These are phyloP conservation scores for Strobilomyces confusus DNA, from an alignment of 768 basidiomycete species.

Conservation along the genomic window DNA sequence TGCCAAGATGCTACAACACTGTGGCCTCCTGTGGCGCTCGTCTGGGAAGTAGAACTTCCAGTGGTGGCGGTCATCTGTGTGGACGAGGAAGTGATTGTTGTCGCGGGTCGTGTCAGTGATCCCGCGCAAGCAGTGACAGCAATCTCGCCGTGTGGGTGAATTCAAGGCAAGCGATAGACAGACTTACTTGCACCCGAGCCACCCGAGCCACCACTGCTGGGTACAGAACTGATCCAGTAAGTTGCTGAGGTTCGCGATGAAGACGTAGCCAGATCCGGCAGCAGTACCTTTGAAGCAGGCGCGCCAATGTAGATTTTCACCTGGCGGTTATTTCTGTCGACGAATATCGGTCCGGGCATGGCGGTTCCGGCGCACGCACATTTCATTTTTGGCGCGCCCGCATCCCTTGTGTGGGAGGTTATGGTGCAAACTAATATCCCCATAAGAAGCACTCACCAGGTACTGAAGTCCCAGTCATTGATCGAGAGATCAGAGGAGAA, in stretches of 20 bases:
- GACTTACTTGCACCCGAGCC: slow-evolving; percentile 64
- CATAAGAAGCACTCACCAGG: slow-evolving; percentile 22
- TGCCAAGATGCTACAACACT: slow-evolving; percentile 48
- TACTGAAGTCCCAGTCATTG: slow-evolving; percentile 46
- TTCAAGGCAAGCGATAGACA: neutral
- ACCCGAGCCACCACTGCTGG: slow-evolving; percentile 44
- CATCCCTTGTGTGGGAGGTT: slow-evolving; percentile 33
- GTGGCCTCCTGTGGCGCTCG: slow-evolving; percentile 37
- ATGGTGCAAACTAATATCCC: neutral
- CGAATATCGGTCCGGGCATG: neutral
- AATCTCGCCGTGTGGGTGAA: neutral
- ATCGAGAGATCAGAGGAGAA: neutral
- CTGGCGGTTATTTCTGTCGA: slow-evolving; percentile 9
- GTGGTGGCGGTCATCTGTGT: slow-evolving; percentile 8
- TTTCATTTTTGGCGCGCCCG: slow-evolving; percentile 44
- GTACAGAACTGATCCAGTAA: slow-evolving; percentile 37
- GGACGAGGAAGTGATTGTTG: slow-evolving; percentile 18
- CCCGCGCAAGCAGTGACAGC: slow-evolving; percentile 24
- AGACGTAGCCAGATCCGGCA: slow-evolving; percentile 39
- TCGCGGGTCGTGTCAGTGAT: neutral
- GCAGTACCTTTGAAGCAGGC: slow-evolving; percentile 39
- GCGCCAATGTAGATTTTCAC: slow-evolving; percentile 44
- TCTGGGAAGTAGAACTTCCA: slow-evolving; percentile 12
- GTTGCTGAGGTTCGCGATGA: slow-evolving; percentile 29
- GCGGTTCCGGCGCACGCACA: slow-evolving; percentile 18